Evolutionary conservation across 2,329 filamentous ascomycete genomes (phyloP), one percentile per base, ranked within the genome.

Genomic region (Orbilia brochopaga): DNA sequence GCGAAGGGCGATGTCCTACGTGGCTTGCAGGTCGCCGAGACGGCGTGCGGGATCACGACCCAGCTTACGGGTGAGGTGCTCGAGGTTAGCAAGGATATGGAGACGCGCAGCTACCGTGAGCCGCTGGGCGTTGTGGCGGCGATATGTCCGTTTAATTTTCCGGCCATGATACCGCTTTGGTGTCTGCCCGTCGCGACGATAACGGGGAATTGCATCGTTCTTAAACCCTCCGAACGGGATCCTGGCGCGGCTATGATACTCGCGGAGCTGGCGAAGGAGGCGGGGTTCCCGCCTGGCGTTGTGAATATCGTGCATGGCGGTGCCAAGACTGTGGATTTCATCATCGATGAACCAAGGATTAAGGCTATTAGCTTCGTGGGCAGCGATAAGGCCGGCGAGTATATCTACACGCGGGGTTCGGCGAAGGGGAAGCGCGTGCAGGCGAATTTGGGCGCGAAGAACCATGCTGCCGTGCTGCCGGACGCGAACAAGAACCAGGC

Each of bases 121-220:
- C 90, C 90, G 69, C 81, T 94, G 77, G 90, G 90, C 62, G 88
- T 94, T 35, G 87, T 90, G 48, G 90, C 90, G 66, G 89, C 90
- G 67, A 94, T 94, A 76, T 94, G 90, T 83, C 90, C 90, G 1
- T 94, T 94, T 79, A 94, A 94, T 83, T 94, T 94, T 81, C 90
- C 90, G 48, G 90, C 90, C 76, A 95, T 95, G 90, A 94, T 95
- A 79, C 91, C 90, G 2, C 84, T 95, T n/a, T 95, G 90, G 90
- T 91, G 86, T 73, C 92, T 95, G 73, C 91, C 90, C 42, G 90
- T 94, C 76, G 90, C 90, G 52, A 90, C 90, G 48, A 86, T 92
- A 27, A 91, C 89, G 17, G 90, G 90, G 58, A 95, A 95, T 83
- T 92, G 90, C 13, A 83, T 92, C 67, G 86, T 95, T 75, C 83